Conservation (phyloP, 805 yeast species). For the Starmerella powellii region DNA sequence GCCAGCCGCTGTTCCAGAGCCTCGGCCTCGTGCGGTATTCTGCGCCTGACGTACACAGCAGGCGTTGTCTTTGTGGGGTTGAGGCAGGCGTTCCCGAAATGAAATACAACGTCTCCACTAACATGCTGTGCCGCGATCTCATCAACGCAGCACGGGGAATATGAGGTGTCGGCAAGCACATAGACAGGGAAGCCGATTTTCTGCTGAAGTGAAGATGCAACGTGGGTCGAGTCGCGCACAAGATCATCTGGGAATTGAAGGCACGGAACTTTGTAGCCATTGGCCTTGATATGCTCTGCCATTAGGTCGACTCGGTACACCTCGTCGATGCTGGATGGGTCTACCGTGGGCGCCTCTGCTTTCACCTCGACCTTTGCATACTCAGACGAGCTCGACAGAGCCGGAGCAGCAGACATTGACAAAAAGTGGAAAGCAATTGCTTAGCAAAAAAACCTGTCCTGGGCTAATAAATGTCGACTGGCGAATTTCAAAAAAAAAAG, state of each 20-base stretch:
- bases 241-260: slow-evolving; percentile 82
- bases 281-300: slow-evolving; percentile 31
- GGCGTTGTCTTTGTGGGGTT: slow-evolving; percentile 64
- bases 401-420: slow-evolving; percentile 49
- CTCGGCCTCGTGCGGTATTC: slow-evolving; percentile 33
- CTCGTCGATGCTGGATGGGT: slow-evolving; percentile 31
- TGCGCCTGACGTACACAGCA: slow-evolving; percentile 70
- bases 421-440: no score
- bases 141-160: slow-evolving; percentile 90
- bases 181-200: slow-evolving; percentile 36
- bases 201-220: slow-evolving; percentile 34
- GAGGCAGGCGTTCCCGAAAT: slow-evolving; percentile 90
- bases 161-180: slow-evolving; percentile 90
- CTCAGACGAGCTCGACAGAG: slow-evolving; percentile 62
- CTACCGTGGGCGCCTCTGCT: slow-evolving; percentile 12
- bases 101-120: slow-evolving; percentile 69
- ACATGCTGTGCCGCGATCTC: slow-evolving; percentile 96
- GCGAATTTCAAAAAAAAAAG: neutral
- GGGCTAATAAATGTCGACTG: neutral
- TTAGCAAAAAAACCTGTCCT: no score
- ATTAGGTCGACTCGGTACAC: slow-evolving; percentile 48
- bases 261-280: slow-evolving; percentile 45
- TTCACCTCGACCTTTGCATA: slow-evolving; percentile 36
- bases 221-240: slow-evolving; percentile 64
- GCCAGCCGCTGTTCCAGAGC: slow-evolving; percentile 25